A percentile compares a stretch with the other conserved stretches of the same genome.
phyloP scores from a whole-genome alignment of 2,329 filamentous ascomycete genomes.

The Cercospora nicotianae region DNA sequence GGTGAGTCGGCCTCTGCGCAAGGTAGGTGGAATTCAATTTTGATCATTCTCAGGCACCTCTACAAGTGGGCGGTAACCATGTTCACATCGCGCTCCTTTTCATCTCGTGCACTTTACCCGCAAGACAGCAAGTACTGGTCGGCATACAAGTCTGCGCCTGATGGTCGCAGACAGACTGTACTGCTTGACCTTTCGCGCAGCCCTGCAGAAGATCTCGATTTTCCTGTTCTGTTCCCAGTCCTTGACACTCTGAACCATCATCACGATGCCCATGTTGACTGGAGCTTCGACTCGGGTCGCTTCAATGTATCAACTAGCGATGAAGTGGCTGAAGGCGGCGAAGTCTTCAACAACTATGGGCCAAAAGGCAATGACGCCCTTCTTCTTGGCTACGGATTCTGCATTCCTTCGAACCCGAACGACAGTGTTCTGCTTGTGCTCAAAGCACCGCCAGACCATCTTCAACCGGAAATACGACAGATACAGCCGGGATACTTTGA shows the following conservation, averaged over 20 bases:
- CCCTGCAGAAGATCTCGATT: conserved; percentile 39
- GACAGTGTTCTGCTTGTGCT: conserved; percentile 49
- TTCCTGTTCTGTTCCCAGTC: conserved; percentile 52
- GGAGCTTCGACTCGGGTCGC: conserved; percentile 44
- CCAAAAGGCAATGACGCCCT: conserved; percentile 56
- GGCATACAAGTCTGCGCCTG: conserved; percentile 35
- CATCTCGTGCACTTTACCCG: conserved; percentile 42
- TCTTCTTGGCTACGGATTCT: conserved; percentile 56
- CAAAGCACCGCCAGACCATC: conserved; percentile 40
- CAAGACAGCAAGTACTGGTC: conserved; percentile 41
- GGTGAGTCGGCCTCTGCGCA: conserved; percentile 38
- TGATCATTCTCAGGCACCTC: conserved; percentile 43
- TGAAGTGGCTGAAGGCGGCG: conserved; percentile 39
- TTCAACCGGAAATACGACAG: conserved; percentile 36
- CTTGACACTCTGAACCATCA: conserved; percentile 54
- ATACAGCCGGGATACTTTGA: conserved; percentile 41
- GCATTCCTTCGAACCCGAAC: conserved; percentile 48
- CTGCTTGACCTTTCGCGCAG: conserved; percentile 38
- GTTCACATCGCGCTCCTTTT: conserved; percentile 54
- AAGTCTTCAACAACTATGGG: conserved; percentile 57
- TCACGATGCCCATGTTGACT: conserved; percentile 49
- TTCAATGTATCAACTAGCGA: conserved; percentile 45
- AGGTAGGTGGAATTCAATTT: conserved; percentile 33
- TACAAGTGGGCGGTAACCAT: conserved; percentile 55
- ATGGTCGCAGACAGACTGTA: conserved; percentile 36